Evolutionary conservation across 2,329 filamentous ascomycete species (phyloP), one percentile per base, ranked within the genome.

Genomic region (Plenodomus lindquistii): DNA sequence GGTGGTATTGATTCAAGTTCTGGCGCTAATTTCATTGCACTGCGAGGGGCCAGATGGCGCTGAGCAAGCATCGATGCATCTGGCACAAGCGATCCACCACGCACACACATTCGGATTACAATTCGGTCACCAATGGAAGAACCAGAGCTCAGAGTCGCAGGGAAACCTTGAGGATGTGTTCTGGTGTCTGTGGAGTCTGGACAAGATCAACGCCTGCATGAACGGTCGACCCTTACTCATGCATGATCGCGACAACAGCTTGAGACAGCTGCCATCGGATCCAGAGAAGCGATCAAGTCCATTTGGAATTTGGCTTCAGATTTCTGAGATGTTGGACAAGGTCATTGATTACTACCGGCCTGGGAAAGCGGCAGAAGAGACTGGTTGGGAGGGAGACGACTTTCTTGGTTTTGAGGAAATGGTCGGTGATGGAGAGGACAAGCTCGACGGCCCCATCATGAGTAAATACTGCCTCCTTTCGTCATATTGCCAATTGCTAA

Each of bases 131-230:
- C 68, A 71, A 38, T 71, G 69, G 68, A 70, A 70, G 43, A 69
- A 70, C 18, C 67, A 71, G 43, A 70, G 66, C 48, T 70, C 68
- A 15, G 68, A 71, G 22, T 69, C 65, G 2, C 65, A 70, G 40
- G 71, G 72, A 11, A 69, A 74, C 22, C 60, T 75, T 24, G 75
- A 79, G 50, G 69, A 75, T 31, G 59, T 80, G 0, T 80, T 79
- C 51, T 80, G 77, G 77, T 77, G 73, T 55, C 61, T 79, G 1
- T 80, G 77, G 76, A 73, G 72, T 51, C 66, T 79, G 1, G 77
- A 79, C 48, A 76, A 77, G 40, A 66, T 77, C 37, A 79, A 77
- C 41, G 74, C 75, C 5, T 75, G 72, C 36, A 75, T 76, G 55
- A 75, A 77, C 40, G 77, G 76, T 15, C 66, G 77, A 35, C 77